phyloP scores from a whole-genome alignment of 2,329 filamentous ascomycete genomes.

The Lasiodiplodia citricola region DNA sequence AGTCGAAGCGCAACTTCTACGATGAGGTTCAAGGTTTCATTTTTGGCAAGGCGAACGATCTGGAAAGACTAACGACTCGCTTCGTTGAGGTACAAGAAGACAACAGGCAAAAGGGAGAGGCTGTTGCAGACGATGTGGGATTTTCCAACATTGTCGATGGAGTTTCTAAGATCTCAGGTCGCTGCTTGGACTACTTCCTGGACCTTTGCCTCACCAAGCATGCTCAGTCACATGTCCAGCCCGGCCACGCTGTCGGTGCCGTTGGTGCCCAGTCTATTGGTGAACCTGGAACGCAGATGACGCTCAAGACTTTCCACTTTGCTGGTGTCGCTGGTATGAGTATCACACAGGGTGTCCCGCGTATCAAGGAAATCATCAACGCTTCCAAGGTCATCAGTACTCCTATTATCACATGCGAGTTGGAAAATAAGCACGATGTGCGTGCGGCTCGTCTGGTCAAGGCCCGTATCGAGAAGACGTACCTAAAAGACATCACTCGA shows the following conservation, averaged over 20 bases:
- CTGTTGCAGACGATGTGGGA: slow-evolving; percentile 14
- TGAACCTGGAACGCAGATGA: slow-evolving; percentile 99
- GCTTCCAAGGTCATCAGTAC: slow-evolving; percentile 93
- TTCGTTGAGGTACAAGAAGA: slow-evolving; percentile 54
- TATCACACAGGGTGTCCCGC: slow-evolving; percentile 97
- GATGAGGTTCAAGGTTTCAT: slow-evolving; percentile 78
- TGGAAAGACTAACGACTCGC: slow-evolving; percentile 19
- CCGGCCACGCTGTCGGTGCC: slow-evolving; percentile 93
- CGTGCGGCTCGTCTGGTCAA: slow-evolving; percentile 89
- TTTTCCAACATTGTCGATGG: slow-evolving; percentile 56
- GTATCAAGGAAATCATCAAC: slow-evolving; percentile 99
- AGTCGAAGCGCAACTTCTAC: slow-evolving; percentile 83
- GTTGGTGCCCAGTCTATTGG: slow-evolving; percentile 98
- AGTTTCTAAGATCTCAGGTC: slow-evolving; percentile 81
- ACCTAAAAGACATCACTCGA: slow-evolving; percentile 77
- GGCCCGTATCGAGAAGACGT: slow-evolving; percentile 93
- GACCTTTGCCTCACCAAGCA: slow-evolving; percentile 86
- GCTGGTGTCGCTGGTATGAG: slow-evolving; percentile 99
- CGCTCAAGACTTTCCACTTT: slow-evolving; percentile 99
- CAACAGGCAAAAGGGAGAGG: slow-evolving; percentile 1
- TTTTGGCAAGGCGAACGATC: slow-evolving; percentile 62
- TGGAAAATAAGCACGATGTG: slow-evolving; percentile 76
- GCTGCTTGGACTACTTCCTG: slow-evolving; percentile 78
- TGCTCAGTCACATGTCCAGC: slow-evolving; percentile 87
- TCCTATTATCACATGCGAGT: slow-evolving; percentile 85